Evolutionary conservation across 306 rosid species (phyloP).

Genomic region (Alnus rubra): DNA sequence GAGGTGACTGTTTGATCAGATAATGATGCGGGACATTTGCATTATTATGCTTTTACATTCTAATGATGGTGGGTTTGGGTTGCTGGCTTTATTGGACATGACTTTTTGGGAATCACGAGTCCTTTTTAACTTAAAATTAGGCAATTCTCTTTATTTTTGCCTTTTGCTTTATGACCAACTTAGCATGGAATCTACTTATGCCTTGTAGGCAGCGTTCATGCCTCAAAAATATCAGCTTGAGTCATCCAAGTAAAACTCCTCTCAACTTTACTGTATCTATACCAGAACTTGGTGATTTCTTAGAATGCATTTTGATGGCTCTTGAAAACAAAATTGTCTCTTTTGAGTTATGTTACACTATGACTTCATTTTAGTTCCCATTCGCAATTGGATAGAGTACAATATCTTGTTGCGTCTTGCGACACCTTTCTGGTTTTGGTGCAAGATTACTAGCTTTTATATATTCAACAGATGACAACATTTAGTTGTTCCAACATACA

Average conservation of each 20-base stretch:
- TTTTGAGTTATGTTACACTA: neutral
- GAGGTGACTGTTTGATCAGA: constrained; percentile 5
- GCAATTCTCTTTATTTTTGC: constrained; percentile 2
- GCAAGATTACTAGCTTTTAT: neutral
- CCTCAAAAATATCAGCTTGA: no score
- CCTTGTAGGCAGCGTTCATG: no score
- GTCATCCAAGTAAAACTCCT: neutral
- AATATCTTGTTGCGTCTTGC: neutral
- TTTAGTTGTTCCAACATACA: neutral
- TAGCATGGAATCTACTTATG: neutral
- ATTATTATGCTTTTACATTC: constrained; percentile 36
- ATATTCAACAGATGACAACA: neutral
- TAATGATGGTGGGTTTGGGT: constrained; percentile 36
- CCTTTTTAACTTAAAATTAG: constrained; percentile 18
- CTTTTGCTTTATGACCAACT: constrained; percentile 1
- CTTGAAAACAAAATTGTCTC: no score
- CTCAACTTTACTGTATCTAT: neutral
- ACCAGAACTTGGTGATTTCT: neutral
- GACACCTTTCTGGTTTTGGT: neutral
- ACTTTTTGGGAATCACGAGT: constrained; percentile 23
- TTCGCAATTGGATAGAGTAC: neutral
- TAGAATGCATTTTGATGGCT: neutral
- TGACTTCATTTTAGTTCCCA: neutral
- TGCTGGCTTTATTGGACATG: constrained; percentile 29
- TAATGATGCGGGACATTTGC: constrained; percentile 21